Base-by-base conservation (phyloP, 2,329 filamentous ascomycete genomes). In the Leptographium lundbergii region DNA sequence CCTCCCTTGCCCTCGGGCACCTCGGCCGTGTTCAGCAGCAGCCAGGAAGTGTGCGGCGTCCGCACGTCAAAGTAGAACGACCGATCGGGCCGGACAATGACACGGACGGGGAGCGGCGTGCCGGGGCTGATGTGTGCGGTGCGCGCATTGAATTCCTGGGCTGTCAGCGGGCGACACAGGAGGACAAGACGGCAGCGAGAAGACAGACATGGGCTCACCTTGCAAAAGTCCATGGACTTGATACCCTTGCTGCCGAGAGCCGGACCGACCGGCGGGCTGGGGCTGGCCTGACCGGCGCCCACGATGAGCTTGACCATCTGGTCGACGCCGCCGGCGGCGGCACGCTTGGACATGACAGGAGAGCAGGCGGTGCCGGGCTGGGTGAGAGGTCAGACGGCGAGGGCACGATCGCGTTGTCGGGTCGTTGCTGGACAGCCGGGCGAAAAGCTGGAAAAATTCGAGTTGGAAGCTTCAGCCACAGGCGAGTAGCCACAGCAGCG, bases 171-270 rank as follows among this genome's bases (percentile, higher is more conserved):
- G 29, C 7, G 24, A 14, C 2, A 17, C 42, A 51, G 36, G 10
- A 56, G 57, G 3, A 42, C n/a, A n/a, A 19, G 13, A 22, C 22
- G 6, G 19, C 11, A 47, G 3, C 61, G 59, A 57, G 13, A 55
- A 54, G 3, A 5, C 13, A 48, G 52, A 57, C 39, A 60, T 24
- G n/a, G 24, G 50, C 34, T 6, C 14, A 95, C 92, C 81, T 97
- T 97, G 84, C 94, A 97, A 73, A 97, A 99, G 75, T 99, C 94
- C 87, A 99, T 99, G 60, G 89, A 95, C 79, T 99, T 99, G 63
- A 99, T 88, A 79, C 94, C 94, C 78, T 96, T 97, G 72, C 87
- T 92, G 75, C 94, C 94, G 65, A 99, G 81, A 58, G 94, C 94
- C 60, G 94, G 94, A 78, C 94, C 94, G 68, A 99, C 91, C 5